Percentiles rank a stretch among this genome's conserved stretches.
Conservation (phyloP, 208 protist genomes). For the Trypanosoma caninum region DNA sequence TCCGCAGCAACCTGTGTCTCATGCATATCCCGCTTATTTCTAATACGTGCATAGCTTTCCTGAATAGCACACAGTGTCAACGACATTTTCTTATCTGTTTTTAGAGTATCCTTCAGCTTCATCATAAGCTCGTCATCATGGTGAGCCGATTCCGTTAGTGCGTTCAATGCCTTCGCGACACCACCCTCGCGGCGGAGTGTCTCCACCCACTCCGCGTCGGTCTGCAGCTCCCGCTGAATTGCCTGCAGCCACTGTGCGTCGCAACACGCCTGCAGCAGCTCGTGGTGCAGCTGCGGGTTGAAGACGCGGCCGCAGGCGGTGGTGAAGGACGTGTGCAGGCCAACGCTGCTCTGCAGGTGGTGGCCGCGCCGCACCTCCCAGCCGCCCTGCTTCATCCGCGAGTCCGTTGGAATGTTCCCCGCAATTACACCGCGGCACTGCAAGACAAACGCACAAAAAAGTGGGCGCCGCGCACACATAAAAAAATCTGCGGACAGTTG, state of each 20-base stretch:
- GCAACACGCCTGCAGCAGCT: conserved; percentile 83
- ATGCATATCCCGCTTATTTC: conserved; percentile 73
- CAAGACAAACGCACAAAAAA: not conserved
- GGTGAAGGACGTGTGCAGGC: conserved; percentile 51
- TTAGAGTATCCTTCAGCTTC: conserved; percentile 64
- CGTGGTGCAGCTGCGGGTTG: conserved; percentile 75
- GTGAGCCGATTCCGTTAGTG: conserved; percentile 53
- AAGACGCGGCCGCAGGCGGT: conserved; percentile 84
- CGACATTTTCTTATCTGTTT: conserved; percentile 71
- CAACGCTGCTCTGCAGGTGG: conserved; percentile 72
- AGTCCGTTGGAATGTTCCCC: conserved; percentile 55
- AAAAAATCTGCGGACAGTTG: not conserved
- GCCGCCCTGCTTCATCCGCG: conserved; percentile 7
- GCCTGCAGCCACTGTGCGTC: conserved; percentile 81
- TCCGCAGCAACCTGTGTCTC: conserved; percentile 76
- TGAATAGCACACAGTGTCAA: conserved; percentile 81
- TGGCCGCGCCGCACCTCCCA: conserved; percentile 69
- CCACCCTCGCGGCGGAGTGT: conserved; percentile 72
- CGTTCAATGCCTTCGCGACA: conserved; percentile 51
- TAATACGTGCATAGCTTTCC: conserved; percentile 80
- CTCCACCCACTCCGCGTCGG: conserved; percentile 71
- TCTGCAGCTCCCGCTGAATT: conserved; percentile 75
- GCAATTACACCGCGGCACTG: conserved; percentile 41
- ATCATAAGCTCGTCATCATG: conserved; percentile 84
- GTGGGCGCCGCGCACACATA: too few relatives aligned